A percentile compares a stretch with the other conserved stretches of the same genome.
Evolutionary conservation across 2,329 filamentous ascomycete species (phyloP).

Genomic region (Cadophora sp.): DNA sequence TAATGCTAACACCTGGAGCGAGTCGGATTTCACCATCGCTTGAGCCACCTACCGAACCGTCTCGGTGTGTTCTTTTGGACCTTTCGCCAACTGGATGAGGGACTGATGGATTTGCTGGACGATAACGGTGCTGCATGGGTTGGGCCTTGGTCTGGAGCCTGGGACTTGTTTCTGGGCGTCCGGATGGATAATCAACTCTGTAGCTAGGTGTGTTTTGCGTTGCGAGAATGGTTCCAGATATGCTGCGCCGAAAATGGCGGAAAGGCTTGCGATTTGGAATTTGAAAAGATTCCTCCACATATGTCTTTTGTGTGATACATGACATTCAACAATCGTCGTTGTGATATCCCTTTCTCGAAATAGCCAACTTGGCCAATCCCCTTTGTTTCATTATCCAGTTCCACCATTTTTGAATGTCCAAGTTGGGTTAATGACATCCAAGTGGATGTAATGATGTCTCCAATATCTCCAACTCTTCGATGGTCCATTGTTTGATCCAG

Average conservation of each 20-base stretch:
- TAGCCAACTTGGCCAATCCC: neutral
- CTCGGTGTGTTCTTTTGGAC: constrained; percentile 7
- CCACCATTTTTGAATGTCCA: neutral
- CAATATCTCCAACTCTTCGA: neutral
- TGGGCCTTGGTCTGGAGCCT: neutral
- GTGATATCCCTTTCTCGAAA: neutral
- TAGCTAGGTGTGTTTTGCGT: constrained; percentile 3
- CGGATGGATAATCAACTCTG: neutral
- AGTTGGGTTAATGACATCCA: neutral
- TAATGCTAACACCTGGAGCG: neutral
- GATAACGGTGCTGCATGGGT: neutral
- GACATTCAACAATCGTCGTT: neutral
- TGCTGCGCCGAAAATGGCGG: too few species aligned
- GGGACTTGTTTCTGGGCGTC: neutral
- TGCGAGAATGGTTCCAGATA: neutral
- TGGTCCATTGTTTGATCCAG: neutral
- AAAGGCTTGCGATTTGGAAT: neutral
- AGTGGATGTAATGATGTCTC: neutral
- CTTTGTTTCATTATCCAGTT: neutral
- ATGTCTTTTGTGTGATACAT: neutral
- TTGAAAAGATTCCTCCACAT: neutral
- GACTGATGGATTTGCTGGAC: neutral
- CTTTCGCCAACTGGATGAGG: neutral
- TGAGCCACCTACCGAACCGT: neutral
- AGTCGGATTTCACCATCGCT: constrained; percentile 16